Conservation (phyloP, 192 early-diverging fungal species). For the Backusella psychrophila region DNA sequence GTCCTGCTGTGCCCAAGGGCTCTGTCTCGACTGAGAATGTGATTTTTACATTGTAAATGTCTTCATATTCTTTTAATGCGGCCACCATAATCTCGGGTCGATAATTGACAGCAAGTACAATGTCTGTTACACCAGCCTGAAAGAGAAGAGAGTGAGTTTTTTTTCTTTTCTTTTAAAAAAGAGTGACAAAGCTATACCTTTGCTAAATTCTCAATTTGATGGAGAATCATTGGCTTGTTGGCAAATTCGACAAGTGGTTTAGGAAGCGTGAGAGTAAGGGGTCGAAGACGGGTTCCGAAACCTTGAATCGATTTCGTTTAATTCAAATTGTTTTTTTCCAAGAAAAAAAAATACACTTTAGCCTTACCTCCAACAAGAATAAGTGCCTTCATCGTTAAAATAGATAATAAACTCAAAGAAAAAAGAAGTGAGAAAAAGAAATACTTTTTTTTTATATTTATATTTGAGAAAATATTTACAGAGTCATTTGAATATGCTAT, state of each 20-base stretch:
- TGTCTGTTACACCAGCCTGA: slow-evolving; percentile 91
- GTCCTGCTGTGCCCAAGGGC: slow-evolving; percentile 95
- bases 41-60: slow-evolving; percentile 87
- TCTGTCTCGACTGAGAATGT: slow-evolving; percentile 97
- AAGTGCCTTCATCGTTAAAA: slow-evolving; percentile 71
- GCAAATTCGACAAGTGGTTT: slow-evolving; percentile 99
- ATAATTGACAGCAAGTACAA: slow-evolving; percentile 99
- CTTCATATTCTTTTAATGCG: slow-evolving; percentile 92
- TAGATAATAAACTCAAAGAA: slow-evolving; percentile 3
- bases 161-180: not conserved
- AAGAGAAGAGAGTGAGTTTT: not conserved
- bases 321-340: not conserved
- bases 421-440: not conserved
- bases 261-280: slow-evolving; percentile 93
- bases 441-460: not conserved
- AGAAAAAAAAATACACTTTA: not conserved
- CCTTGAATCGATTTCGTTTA: slow-evolving; percentile 44
- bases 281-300: slow-evolving; percentile 97
- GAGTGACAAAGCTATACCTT: slow-evolving; percentile 58
- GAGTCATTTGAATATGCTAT: not conserved
- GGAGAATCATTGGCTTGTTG: slow-evolving; percentile 98
- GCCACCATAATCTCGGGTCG: slow-evolving; percentile 96
- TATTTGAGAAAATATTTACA: not conserved
- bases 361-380: slow-evolving; percentile 76
- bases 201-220: slow-evolving; percentile 97